Percentiles rank a stretch among this genome's conserved stretches.
Conservation (phyloP, 1,284 basidiomycete species). For the Kwoniella shivajii region DNA sequence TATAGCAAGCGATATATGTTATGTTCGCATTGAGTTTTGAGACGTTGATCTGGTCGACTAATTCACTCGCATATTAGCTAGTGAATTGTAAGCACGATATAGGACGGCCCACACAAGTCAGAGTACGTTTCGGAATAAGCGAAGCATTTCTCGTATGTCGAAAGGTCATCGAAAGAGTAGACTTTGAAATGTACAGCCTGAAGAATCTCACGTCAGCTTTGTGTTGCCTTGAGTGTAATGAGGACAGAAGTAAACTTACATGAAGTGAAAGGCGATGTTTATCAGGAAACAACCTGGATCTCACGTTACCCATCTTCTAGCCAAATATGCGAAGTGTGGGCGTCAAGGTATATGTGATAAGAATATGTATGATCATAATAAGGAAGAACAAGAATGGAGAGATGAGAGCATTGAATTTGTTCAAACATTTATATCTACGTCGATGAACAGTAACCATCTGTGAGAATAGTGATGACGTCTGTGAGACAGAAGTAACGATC, state of each 20-base stretch:
- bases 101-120: constrained; percentile 1
- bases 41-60: constrained; percentile 2
- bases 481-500: no score
- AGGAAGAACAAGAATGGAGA: no score
- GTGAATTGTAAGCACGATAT: neutral
- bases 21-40: constrained; percentile 1
- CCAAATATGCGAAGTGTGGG: no score
- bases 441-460: no score
- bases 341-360: no score
- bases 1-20: constrained; percentile 6
- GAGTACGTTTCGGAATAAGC: neutral
- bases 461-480: no score
- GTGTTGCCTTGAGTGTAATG: neutral
- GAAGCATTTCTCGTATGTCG: neutral
- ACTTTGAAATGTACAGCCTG: constrained; percentile 9
- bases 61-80: neutral
- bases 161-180: constrained; percentile 1
- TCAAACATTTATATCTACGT: no score
- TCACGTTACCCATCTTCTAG: no score
- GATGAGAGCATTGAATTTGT: no score
- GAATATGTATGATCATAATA: no score
- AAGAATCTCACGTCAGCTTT: neutral
- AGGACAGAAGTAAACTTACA: neutral
- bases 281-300: no score
- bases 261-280: neutral